Evolutionary conservation across 2,329 filamentous ascomycete genomes (phyloP), one percentile per base, ranked within the genome.

Genomic region (Paecilomyces niveus): DNA sequence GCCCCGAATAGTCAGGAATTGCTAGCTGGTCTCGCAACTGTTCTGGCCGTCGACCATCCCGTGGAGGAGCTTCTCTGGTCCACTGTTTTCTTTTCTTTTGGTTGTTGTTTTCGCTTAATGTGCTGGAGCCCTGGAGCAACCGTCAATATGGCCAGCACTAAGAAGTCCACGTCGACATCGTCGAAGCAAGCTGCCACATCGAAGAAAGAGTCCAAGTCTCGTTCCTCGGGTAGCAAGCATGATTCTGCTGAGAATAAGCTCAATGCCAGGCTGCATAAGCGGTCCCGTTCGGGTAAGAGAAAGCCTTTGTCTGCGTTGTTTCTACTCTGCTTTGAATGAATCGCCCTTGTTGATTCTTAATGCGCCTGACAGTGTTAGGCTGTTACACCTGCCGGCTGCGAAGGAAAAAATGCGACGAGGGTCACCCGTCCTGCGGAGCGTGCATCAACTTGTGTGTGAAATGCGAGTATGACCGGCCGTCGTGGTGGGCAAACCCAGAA

Each of bases 401-500:
- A 70, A 74, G 86, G 64, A 88, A 88, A 78, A 88, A 88, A 78
- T 89, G 86, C 68, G 85, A 88, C 65, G 86, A 89, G 70, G 81
- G 80, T 61, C 86, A 85, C 68, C 80, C 83, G n/a, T 73, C 79
- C 54, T 88, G 86, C 72, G 81, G 79, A 66, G 84, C 85, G 59
- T 89, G 85, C 76, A 81, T 78, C 63, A 83, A 87, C 70, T 87
- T 99, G 58, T 89, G 89, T 57, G 83, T 99, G 58, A 82, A 83
- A 69, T 99, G 94, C 80, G 92, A 97, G 80, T 99, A 97, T 80
- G 96, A 96, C 82, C 83, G 92, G 71, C 94, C 94, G 39, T 85
- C 90, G 78, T 99, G 94, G 94, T 99, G 94, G 94, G 89, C 88
- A 77, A 97, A 94, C 81, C 89, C 89, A 70, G 92, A 96, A 63